phyloP scores from a whole-genome alignment of 306 rosid species.

The Trichosanthes truncata region DNA sequence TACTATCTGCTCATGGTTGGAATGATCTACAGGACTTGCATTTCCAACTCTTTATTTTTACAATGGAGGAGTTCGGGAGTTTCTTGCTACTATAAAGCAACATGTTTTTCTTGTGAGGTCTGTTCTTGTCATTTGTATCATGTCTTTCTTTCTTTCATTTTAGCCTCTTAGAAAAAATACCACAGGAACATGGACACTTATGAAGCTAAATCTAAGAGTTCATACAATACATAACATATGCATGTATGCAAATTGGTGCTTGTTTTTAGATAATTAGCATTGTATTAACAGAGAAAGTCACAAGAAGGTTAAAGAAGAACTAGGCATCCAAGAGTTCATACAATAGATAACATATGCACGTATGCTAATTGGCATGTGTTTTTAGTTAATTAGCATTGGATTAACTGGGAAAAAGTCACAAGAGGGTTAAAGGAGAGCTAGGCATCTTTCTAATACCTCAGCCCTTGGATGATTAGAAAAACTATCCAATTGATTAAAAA shows the following conservation, averaged over 20 bases:
- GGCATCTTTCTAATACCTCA: too few relatives aligned
- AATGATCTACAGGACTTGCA: conserved; percentile 77
- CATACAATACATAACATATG: not conserved
- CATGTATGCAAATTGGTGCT: not conserved
- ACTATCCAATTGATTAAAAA: too few relatives aligned
- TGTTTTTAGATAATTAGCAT: not conserved
- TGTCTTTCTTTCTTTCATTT: not conserved
- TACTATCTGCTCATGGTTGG: conserved; percentile 13
- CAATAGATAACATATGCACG: not conserved
- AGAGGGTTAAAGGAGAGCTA: too few relatives aligned
- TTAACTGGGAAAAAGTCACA: too few relatives aligned
- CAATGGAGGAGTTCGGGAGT: conserved; percentile 97
- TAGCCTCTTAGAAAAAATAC: not conserved
- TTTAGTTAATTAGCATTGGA: not conserved
- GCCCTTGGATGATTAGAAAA: too few relatives aligned
- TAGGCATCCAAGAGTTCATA: not conserved
- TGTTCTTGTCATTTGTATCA: conserved; percentile 15
- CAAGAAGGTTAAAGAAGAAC: not conserved
- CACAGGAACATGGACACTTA: not conserved
- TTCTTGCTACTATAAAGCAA: conserved; percentile 90
- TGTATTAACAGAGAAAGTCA: not conserved
- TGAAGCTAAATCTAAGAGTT: conserved; percentile 1
- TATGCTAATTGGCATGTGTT: not conserved
- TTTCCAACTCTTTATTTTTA: conserved; percentile 87
- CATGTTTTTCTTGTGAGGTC: conserved; percentile 86